Base-by-base conservation (phyloP, 164 flowering plant species). In the Nymphaea colorata region DNA sequence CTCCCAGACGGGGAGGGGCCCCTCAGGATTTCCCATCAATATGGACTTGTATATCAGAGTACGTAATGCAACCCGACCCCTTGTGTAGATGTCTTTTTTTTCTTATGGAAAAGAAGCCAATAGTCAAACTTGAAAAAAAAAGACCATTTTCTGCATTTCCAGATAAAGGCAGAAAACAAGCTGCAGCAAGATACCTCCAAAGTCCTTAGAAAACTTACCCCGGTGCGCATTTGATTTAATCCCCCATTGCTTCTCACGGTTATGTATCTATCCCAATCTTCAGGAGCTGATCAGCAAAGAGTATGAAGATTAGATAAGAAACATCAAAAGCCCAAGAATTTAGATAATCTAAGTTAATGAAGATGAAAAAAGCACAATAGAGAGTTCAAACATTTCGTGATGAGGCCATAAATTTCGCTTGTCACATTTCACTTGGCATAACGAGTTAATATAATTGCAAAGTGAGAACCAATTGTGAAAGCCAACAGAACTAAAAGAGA, bases 201-300 rank as follows among this genome's bases (percentile, higher is more conserved):
- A 25, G 36, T 25, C 36, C 36, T 25, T 10, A n/a, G 41, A 8
- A 36, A 64, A 80, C 99, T 80, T 84, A 94, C 99, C 78, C 98
- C 99, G 61, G 90, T 81, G 44, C 99, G 98, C 99, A 94, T 94
- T 79, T 94, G 99, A 79, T 94, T 94, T 65, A 94, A 80, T 68
- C 98, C 99, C 44, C 99, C 99, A 79, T 94, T 94, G 72, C 90
- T 85, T 79, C 80, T 80, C 61, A 94, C 98, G 42, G 91, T 88
- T 16, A 94, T 69, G 72, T 90, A 91, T 62, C 74, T 89, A 25
- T 81, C 80, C 68, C 70, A 75, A 68, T 75, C 84, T 73, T 69
- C 79, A 12, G 81, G 67, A 71, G 76, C 96, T 91, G 85, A 68
- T 43, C 69, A 73, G 36, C 36, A 25, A 25, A 25, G 36, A 25